phyloP scores from a whole-genome alignment of 2,329 filamentous ascomycete genomes.

The Aspergillus costaricaensis region DNA sequence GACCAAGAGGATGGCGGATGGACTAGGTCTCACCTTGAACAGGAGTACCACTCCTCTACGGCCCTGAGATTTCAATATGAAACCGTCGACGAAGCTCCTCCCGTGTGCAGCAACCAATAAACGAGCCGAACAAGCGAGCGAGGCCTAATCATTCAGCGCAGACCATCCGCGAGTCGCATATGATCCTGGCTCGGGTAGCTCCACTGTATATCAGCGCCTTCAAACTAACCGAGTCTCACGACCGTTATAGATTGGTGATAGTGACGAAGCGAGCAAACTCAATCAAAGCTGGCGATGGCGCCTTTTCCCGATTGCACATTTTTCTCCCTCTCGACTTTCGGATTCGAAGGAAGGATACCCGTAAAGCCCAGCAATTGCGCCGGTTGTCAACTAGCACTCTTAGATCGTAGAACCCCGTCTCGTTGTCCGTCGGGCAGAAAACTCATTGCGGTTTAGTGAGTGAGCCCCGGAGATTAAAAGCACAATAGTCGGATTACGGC shows the following conservation, averaged over 20 bases:
- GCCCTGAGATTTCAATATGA: slow-evolving; percentile 22
- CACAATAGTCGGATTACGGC: neutral
- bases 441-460: neutral
- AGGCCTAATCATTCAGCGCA: neutral
- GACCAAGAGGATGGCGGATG: slow-evolving; percentile 16
- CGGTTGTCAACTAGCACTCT: neutral
- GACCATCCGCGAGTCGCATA: slow-evolving; percentile 1
- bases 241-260: neutral
- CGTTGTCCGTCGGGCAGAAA: neutral
- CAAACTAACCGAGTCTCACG: neutral
- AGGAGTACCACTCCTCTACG: slow-evolving; percentile 12
- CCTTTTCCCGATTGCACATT: neutral
- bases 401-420: neutral
- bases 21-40: slow-evolving; percentile 27
- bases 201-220: neutral
- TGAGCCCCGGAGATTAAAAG: neutral
- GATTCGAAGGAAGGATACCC: neutral
- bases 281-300: neutral
- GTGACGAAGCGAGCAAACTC: neutral
- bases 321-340: neutral
- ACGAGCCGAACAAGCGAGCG: neutral
- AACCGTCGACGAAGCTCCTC: slow-evolving; percentile 19
- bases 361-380: neutral
- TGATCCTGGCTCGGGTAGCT: slow-evolving; percentile 1
- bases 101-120: slow-evolving; percentile 15